Conservation (phyloP, 192 early-diverging fungal genomes). For the Entomortierella parvispora region DNA sequence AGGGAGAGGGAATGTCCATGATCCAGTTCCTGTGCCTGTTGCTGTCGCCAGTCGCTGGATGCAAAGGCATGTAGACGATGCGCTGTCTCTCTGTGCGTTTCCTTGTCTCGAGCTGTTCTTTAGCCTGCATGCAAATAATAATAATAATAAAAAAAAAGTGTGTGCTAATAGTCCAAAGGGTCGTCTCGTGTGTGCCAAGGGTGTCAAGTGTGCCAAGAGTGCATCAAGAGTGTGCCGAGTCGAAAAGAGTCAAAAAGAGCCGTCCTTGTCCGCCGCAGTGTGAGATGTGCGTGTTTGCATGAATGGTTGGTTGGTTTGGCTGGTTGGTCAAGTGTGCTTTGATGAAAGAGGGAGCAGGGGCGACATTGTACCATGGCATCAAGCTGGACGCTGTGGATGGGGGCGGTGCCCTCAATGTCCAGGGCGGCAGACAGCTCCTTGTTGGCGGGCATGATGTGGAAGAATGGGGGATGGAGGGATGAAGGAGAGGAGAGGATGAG, state of each 20-base stretch:
- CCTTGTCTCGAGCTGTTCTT: neutral
- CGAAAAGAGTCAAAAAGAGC: too few relatives aligned
- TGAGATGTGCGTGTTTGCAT: too few relatives aligned
- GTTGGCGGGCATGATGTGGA: slow-evolving; percentile 44
- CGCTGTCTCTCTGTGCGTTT: neutral
- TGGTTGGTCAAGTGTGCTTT: neutral
- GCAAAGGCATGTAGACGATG: too few relatives aligned
- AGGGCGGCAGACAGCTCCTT: slow-evolving; percentile 61
- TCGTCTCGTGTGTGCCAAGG: too few relatives aligned
- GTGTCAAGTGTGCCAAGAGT: too few relatives aligned
- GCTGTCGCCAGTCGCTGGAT: neutral
- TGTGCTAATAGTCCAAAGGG: too few relatives aligned
- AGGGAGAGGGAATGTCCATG: neutral
- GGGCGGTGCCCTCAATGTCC: slow-evolving; percentile 68
- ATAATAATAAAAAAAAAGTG: too few relatives aligned
- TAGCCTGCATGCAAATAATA: neutral
- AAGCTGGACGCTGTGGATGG: slow-evolving; percentile 72
- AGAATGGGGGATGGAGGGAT: slow-evolving; percentile 19
- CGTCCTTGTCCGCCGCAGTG: too few relatives aligned
- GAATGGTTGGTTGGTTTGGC: neutral
- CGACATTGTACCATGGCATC: slow-evolving; percentile 75
- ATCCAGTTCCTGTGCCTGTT: neutral
- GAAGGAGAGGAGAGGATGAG: slow-evolving; percentile 7
- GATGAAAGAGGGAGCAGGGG: too few relatives aligned
- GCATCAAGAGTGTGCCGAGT: too few relatives aligned